Base-by-base conservation (phyloP, 257 asterid species). In the Fraxinus cuspidata region DNA sequence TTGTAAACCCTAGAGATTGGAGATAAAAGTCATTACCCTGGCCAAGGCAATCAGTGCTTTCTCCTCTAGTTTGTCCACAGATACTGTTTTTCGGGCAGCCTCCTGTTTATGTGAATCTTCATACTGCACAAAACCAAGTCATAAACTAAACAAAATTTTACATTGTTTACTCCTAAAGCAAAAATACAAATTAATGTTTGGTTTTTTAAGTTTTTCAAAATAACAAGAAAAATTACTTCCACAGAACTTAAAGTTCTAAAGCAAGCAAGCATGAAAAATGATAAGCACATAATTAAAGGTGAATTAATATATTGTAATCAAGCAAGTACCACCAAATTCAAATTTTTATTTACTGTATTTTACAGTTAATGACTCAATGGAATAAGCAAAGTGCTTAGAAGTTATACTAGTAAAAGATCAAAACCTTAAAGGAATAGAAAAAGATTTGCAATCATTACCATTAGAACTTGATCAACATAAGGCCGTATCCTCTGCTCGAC, bases 31-130 rank as follows among this genome's bases (percentile, higher is more conserved):
- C 25, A 89, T 83, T 82, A 93, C 98, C 93, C 97, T 92, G 75
- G 98, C 98, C 89, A 95, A 84, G 42, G 97, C 86, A 82, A 95
- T 85, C 83, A 81, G 29, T 73, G 99, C 94, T 83, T 94, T 94
- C 87, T 94, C 99, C 92, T 91, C 98, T 78, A 95, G 96, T 84
- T 85, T 91, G 74, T 91, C 99, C 81, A 83, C 81, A 42, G 96
- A 94, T 35, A 92, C 97, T 2, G 97, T 90, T 79, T 85, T 90
- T 42, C 91, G 89, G 80, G 97, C 99, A 28, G 83, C 92, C 81
- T 91, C 96, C 79, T 93, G 97, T 32, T 91, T 85, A 79, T 84
- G 84, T 27, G 90, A 88, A 76, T 90, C 96, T 81, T 93, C 99
- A 86, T 91, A 95, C 99, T 95, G 85, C 80, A 73, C 83, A 89